These are phyloP conservation scores for Arabidopsis suecica DNA, from an alignment of 345 rosid species.

Conservation along the genomic window DNA sequence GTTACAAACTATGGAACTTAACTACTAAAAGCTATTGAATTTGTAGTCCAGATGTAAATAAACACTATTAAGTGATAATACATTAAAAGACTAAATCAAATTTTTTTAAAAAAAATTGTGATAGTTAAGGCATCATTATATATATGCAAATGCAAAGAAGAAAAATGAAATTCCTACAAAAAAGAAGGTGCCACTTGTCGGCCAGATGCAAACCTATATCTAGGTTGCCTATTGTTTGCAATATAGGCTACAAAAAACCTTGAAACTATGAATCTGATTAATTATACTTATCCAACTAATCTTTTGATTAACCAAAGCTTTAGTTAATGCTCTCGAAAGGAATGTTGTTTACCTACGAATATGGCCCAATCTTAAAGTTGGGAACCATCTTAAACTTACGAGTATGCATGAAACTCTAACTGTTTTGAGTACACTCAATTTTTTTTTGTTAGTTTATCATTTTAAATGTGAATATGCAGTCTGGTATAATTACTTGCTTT, in stretches of 20 bases:
- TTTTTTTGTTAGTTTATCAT: too few species aligned
- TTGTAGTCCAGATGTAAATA: too few species aligned
- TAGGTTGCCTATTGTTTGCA: conserved; percentile 35
- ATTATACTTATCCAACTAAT: conserved; percentile 21
- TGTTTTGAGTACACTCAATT: too few species aligned
- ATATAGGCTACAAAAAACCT: conserved; percentile 33
- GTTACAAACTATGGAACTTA: too few species aligned
- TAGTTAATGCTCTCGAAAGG: conserved; percentile 25
- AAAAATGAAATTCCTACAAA: conserved; percentile 19
- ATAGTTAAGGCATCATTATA: too few species aligned
- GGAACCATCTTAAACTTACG: conserved; percentile 24
- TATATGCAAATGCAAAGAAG: too few species aligned
- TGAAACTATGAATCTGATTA: conserved; percentile 33
- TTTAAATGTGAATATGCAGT: too few species aligned
- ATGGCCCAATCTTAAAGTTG: neutral
- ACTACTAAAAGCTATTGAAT: too few species aligned
- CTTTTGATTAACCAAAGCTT: conserved; percentile 18
- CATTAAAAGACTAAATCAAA: too few species aligned
- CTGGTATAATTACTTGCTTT: too few species aligned
- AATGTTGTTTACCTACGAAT: conserved; percentile 4
- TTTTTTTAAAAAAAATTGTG: too few species aligned
- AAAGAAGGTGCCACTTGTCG: conserved; percentile 34
- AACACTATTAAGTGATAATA: too few species aligned
- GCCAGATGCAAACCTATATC: conserved; percentile 24
- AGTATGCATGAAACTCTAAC: neutral